Base-by-base conservation (phyloP, 1,284 basidiomycete genomes). In the Psilocybe mexicana region DNA sequence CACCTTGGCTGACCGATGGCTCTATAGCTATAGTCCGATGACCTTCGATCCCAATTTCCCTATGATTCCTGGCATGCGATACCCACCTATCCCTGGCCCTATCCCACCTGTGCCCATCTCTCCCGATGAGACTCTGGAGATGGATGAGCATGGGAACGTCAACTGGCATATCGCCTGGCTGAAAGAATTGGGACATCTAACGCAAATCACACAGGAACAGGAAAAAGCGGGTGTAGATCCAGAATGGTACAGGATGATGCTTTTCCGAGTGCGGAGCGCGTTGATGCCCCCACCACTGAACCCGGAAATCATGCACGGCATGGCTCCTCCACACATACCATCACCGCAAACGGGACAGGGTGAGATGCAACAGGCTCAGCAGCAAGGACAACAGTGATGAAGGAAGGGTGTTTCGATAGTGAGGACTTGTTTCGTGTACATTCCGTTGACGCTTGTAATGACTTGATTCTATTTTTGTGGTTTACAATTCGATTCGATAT, bases 211-310 rank as follows among this genome's bases (percentile, higher is more conserved):
- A 0, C 79, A 74, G 12, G 87, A 92, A 65, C 91, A 92, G 68
- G 88, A 92, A 69, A 91, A 91, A 72, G 82, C 84, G 23, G 86
- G 86, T 35, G 86, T 81, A 0, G 87, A 88, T 54, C 84, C 83
- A 52, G 90, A 93, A 61, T 93, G 90, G 90, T 93, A 86, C 65
- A 77, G 86, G 61, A 86, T 88, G 81, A 92, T 93, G 90, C 68
- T 91, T 8, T 79, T 88, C 67, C 83, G 88, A 25, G 82, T 92
- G 52, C 78, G 90, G 53, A 80, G 79, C 44, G 86, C 85, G 12
- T 76, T 92, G 66, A 82, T 91, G 80, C 80, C 86, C 36, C 79
- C 81, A 6, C 78, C 77, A 44, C 79, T 84, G 67, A 85, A 84
- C 62, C 84, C 83, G 30, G 83, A 82, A 57, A 73, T 80, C 52